Percentiles rank a stretch among this genome's conserved stretches.
phyloP scores from a whole-genome alignment of 495 filamentous ascomycete species.

The Alectoria sarmentosa region DNA sequence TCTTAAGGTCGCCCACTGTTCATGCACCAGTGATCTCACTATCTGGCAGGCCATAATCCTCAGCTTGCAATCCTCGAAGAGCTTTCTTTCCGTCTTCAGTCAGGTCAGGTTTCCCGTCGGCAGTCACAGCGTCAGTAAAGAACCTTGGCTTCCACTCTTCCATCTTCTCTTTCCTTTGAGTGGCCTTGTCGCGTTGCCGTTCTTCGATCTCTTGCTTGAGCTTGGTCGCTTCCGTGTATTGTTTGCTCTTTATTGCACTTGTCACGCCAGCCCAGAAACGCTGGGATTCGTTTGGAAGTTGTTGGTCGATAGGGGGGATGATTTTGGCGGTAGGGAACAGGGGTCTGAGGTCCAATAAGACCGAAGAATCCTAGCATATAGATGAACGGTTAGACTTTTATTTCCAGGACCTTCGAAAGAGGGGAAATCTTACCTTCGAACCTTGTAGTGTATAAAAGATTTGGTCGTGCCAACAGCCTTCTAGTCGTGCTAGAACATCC shows the following conservation, averaged over 20 bases:
- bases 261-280: slow-evolving; percentile 85
- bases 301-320: slow-evolving; percentile 64
- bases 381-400: slow-evolving; percentile 30
- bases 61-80: slow-evolving; percentile 59
- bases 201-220: slow-evolving; percentile 91
- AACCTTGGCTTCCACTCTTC: slow-evolving; percentile 82
- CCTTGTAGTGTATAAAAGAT: slow-evolving; percentile 56
- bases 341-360: slow-evolving; percentile 80
- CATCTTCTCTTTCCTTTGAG: slow-evolving; percentile 59
- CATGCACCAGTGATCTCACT: slow-evolving; percentile 33
- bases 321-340: slow-evolving; percentile 69
- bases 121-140: slow-evolving; percentile 68
- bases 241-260: slow-evolving; percentile 74
- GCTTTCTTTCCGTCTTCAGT: slow-evolving; percentile 68
- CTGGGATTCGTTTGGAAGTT: slow-evolving; percentile 85
- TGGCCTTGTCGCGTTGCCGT: slow-evolving; percentile 73
- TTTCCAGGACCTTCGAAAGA: slow-evolving; percentile 9
- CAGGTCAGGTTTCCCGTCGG: slow-evolving; percentile 69
- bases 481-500: slow-evolving; percentile 75
- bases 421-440: slow-evolving; percentile 33
- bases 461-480: slow-evolving; percentile 75
- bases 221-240: slow-evolving; percentile 74
- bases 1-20: not conserved
- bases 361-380: slow-evolving; percentile 49
- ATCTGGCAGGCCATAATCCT: slow-evolving; percentile 50